Evolutionary conservation across 148 eudicot genomes (phyloP).

Genomic region (Hydrangea macrophylla): DNA sequence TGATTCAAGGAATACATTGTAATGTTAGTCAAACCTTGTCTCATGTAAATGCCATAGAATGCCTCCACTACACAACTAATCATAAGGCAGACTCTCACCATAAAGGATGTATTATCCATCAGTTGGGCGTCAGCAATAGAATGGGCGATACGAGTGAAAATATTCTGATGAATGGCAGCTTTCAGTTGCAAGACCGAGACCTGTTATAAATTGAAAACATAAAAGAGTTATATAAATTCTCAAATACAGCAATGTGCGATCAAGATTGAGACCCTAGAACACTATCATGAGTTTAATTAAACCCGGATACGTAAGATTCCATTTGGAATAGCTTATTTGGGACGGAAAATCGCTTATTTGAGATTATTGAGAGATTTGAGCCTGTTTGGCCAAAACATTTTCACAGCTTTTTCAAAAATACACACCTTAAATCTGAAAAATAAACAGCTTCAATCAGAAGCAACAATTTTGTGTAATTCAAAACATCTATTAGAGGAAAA

Average conservation of each 20-base stretch:
- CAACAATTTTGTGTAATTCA: too few species aligned
- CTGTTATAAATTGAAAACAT: slow-evolving; percentile 25
- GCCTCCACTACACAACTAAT: background rate
- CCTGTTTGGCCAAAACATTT: too few species aligned
- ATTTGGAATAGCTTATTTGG: too few species aligned
- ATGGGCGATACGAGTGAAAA: slow-evolving; percentile 55
- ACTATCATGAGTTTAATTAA: background rate
- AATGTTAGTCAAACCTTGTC: slow-evolving; percentile 1
- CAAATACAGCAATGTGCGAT: background rate
- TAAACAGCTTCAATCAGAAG: too few species aligned
- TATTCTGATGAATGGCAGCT: slow-evolving; percentile 53
- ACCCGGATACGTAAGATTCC: background rate
- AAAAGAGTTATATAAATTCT: background rate
- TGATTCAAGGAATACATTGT: slow-evolving; percentile 22
- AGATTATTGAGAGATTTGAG: too few species aligned
- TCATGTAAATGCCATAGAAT: background rate
- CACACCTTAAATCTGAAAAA: too few species aligned
- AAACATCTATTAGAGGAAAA: too few species aligned
- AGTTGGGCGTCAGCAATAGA: slow-evolving; percentile 48
- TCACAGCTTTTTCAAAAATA: too few species aligned
- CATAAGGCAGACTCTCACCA: slow-evolving; percentile 31
- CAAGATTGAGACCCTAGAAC: background rate
- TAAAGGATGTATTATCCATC: slow-evolving; percentile 55
- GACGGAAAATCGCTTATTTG: too few species aligned
- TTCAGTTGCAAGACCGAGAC: slow-evolving; percentile 46